Conservation (phyloP, 108 stramenopile genomes). For the Chaetoceros muelleri region DNA sequence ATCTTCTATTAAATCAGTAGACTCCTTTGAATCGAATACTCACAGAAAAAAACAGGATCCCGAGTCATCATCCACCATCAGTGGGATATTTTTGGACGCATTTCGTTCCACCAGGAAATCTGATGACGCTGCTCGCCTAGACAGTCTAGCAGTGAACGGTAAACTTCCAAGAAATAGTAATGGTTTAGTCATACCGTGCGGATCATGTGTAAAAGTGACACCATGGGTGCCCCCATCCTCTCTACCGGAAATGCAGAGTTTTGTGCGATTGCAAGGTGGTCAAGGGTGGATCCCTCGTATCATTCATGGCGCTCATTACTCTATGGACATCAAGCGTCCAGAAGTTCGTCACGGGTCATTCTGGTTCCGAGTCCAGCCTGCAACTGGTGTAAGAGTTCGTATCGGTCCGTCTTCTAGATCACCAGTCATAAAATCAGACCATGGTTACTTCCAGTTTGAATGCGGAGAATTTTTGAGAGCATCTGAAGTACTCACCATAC, state of each 20-base stretch:
- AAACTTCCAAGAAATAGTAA: neutral
- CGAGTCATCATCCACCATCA: constrained; percentile 13
- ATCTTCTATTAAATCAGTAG: too few relatives aligned
- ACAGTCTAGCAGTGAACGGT: neutral
- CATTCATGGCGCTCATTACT: constrained; percentile 22
- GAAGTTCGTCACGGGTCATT: constrained; percentile 71
- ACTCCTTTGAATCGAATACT: constrained; percentile 3
- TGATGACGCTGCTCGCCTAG: neutral
- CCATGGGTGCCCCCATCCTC: constrained; percentile 18
- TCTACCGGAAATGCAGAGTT: constrained; percentile 14
- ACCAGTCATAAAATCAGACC: constrained; percentile 51
- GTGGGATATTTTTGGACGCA: constrained; percentile 24
- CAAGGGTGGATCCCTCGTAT: constrained; percentile 75
- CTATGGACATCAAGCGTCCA: constrained; percentile 17
- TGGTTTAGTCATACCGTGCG: constrained; percentile 44
- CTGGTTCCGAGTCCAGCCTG: constrained; percentile 67
- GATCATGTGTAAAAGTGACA: constrained; percentile 59
- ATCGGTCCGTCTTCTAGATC: constrained; percentile 63
- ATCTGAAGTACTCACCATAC: constrained; percentile 61
- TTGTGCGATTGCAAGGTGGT: constrained; percentile 51
- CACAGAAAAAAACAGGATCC: constrained; percentile 3
- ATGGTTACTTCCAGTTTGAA: constrained; percentile 76
- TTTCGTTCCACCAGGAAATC: constrained; percentile 7
- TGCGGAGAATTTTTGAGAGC: constrained; percentile 82
- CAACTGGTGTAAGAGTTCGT: constrained; percentile 56